phyloP scores from a whole-genome alignment of 306 rosid species.

The Aeschynomene evenia region DNA sequence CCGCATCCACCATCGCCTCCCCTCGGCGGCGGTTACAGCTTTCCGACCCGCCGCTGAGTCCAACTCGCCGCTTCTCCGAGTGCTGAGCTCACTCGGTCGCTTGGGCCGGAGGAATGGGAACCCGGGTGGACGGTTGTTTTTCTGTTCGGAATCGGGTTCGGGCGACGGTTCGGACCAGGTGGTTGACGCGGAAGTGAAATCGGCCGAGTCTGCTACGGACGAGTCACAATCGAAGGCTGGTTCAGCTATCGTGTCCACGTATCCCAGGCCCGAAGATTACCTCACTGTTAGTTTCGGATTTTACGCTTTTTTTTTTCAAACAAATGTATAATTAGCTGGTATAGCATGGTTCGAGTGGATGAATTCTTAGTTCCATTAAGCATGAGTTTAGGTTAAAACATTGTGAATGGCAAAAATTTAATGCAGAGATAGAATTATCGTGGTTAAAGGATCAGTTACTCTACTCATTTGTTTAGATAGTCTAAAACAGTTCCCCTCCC shows the following conservation, averaged over 20 bases:
- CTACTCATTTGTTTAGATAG: neutral
- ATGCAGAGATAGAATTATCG: neutral
- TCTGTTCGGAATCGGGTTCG: slow-evolving; percentile 90
- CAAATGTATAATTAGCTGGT: neutral
- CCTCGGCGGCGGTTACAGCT: slow-evolving; percentile 34
- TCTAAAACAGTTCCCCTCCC: neutral
- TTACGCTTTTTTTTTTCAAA: neutral
- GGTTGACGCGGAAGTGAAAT: slow-evolving; percentile 54
- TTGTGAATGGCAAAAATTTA: neutral
- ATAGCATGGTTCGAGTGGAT: neutral
- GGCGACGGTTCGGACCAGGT: slow-evolving; percentile 58
- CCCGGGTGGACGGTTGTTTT: slow-evolving; percentile 52
- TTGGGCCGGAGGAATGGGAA: slow-evolving; percentile 32
- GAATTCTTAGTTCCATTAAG: neutral
- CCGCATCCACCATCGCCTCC: slow-evolving; percentile 47
- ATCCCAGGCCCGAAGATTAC: slow-evolving; percentile 93
- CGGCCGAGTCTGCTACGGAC: slow-evolving; percentile 47
- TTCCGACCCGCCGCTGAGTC: slow-evolving; percentile 46
- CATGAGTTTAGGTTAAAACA: neutral
- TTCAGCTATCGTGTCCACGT: slow-evolving; percentile 76
- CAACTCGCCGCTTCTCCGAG: slow-evolving; percentile 51
- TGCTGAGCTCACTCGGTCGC: slow-evolving; percentile 49
- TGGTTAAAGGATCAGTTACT: neutral
- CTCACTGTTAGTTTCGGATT: slow-evolving; percentile 69
- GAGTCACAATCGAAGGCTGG: slow-evolving; percentile 49